Percentiles rank a stretch among this genome's conserved stretches.
These are phyloP conservation scores for Santalum album DNA, from an alignment of 164 flowering plant species.

Conservation along the genomic window DNA sequence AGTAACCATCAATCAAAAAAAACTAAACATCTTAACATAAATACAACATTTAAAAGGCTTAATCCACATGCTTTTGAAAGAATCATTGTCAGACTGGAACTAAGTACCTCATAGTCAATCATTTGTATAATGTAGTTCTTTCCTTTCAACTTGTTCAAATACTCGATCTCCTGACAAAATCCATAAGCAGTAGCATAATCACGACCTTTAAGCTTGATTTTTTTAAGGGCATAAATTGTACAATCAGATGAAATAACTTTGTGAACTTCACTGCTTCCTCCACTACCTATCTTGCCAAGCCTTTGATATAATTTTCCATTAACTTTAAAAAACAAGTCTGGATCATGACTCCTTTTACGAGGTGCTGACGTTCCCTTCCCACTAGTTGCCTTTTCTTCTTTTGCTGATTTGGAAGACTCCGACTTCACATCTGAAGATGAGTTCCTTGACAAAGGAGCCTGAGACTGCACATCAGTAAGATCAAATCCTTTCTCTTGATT, in stretches of 20 bases:
- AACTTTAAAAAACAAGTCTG: slow-evolving; percentile 81
- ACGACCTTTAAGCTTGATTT: slow-evolving; percentile 94
- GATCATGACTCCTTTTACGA: slow-evolving; percentile 64
- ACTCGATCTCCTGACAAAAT: slow-evolving; percentile 90
- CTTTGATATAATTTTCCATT: slow-evolving; percentile 93
- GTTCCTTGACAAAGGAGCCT: slow-evolving; percentile 27
- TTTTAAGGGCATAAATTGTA: slow-evolving; percentile 87
- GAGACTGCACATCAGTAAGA: slow-evolving; percentile 31
- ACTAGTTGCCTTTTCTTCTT: slow-evolving; percentile 44
- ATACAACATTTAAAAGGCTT: too few species aligned
- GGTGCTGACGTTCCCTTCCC: slow-evolving; percentile 42
- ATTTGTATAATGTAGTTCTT: slow-evolving; percentile 80
- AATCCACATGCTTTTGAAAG: background rate
- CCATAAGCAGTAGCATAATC: slow-evolving; percentile 96
- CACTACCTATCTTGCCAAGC: slow-evolving; percentile 97
- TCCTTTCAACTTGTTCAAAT: slow-evolving; percentile 75
- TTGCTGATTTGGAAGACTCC: slow-evolving; percentile 44
- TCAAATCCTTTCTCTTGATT: slow-evolving; percentile 23
- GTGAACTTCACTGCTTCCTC: slow-evolving; percentile 99
- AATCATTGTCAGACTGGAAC: background rate
- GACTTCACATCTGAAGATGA: slow-evolving; percentile 28
- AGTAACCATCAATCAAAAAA: too few species aligned
- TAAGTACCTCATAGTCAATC: slow-evolving; percentile 87
- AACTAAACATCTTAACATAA: too few species aligned
- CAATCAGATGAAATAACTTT: slow-evolving; percentile 92